A percentile compares a stretch with the other conserved stretches of the same genome.
Conservation (phyloP, 2,329 filamentous ascomycete species). For the Cucurbitaria berberidis region DNA sequence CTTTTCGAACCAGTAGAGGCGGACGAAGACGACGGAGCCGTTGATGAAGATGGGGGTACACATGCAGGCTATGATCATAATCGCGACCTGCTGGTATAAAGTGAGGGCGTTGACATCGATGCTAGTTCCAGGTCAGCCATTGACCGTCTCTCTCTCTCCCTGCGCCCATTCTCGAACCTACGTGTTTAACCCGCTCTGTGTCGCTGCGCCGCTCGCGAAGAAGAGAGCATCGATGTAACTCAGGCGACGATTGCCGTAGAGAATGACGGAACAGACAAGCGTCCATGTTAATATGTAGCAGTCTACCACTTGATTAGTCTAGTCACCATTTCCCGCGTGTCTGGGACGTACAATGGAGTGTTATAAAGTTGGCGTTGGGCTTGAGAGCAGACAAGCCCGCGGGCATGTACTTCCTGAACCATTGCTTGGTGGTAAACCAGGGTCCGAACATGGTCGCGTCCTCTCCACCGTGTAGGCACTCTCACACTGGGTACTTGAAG, state of each 20-base stretch:
- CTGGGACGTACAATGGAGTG: conserved; percentile 68
- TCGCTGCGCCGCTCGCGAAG: conserved; percentile 83
- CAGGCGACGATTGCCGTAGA: conserved; percentile 71
- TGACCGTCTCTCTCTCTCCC: too few relatives aligned
- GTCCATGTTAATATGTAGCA: conserved; percentile 78
- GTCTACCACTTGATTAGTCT: conserved; percentile 57
- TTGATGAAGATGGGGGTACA: conserved; percentile 53
- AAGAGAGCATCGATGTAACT: conserved; percentile 87
- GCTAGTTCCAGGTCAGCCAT: conserved; percentile 37
- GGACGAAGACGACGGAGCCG: conserved; percentile 83
- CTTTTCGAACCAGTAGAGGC: conserved; percentile 98
- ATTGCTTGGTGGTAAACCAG: conserved; percentile 36
- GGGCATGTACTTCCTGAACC: conserved; percentile 37
- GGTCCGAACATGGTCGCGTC: conserved; percentile 38
- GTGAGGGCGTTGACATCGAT: conserved; percentile 57
- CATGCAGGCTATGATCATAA: conserved; percentile 45
- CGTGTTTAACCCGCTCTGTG: conserved; percentile 93
- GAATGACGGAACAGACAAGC: conserved; percentile 75
- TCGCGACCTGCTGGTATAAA: conserved; percentile 60
- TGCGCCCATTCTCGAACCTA: conserved; percentile 26
- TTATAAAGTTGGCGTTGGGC: conserved; percentile 81
- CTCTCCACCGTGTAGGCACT: background rate
- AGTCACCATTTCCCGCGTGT: background rate
- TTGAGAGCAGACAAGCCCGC: conserved; percentile 36
- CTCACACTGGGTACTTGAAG: background rate